These are phyloP conservation scores for Parietaria judaica DNA, from an alignment of 306 rosid species.

Conservation along the genomic window DNA sequence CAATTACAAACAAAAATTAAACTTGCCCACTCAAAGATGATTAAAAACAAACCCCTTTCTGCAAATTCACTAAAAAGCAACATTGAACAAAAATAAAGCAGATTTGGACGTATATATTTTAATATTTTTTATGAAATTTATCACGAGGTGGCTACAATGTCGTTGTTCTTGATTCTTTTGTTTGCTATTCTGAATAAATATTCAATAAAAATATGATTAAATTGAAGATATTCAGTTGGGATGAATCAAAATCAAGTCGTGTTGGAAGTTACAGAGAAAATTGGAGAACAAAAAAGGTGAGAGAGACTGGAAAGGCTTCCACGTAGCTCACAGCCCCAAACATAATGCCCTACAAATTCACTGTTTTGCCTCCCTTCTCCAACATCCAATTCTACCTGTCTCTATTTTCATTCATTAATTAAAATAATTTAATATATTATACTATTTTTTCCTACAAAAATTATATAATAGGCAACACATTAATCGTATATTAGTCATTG, in stretches of 20 bases:
- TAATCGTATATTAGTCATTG: too few species aligned
- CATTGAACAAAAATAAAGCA: too few species aligned
- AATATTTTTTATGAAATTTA: neutral
- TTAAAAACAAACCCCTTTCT: too few species aligned
- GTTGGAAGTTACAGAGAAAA: neutral
- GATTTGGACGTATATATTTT: too few species aligned
- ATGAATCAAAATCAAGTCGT: neutral
- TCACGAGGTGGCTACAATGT: neutral
- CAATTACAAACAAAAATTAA: neutral
- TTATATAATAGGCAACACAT: too few species aligned
- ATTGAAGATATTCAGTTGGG: neutral
- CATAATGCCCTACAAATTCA: conserved; percentile 19
- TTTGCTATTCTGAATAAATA: too few species aligned
- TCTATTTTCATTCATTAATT: neutral
- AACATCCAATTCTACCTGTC: conserved; percentile 4
- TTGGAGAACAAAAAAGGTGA: conserved; percentile 5
- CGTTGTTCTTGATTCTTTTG: conserved; percentile 8
- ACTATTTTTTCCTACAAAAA: neutral
- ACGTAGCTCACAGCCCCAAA: conserved; percentile 9
- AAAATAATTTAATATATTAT: neutral
- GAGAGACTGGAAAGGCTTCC: neutral
- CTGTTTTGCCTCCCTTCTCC: conserved; percentile 16
- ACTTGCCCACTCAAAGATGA: neutral
- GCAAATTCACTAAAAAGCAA: too few species aligned
- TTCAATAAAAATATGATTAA: neutral